These are phyloP conservation scores for Borealophlyctis nickersoniae DNA, from an alignment of 192 early-diverging fungal species.

Conservation along the genomic window DNA sequence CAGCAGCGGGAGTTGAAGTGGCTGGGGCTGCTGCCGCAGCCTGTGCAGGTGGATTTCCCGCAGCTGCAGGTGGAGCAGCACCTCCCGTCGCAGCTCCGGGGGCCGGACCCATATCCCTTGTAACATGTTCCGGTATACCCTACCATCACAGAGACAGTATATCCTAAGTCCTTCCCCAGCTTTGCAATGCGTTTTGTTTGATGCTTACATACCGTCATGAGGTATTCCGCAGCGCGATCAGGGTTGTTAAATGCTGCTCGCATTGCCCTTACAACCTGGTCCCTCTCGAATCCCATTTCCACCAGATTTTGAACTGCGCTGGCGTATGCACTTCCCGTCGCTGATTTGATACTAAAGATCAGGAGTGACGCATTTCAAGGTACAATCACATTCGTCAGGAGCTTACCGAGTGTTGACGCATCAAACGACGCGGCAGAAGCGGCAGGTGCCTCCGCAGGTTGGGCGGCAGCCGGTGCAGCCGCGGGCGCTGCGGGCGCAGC, in stretches of 20 bases:
- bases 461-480: constrained; percentile 23
- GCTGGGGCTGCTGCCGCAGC: constrained; percentile 33
- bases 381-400: background rate
- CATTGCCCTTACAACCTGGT: constrained; percentile 85
- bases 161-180: background rate
- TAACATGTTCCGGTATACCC: constrained; percentile 76
- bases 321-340: constrained; percentile 76
- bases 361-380: constrained; percentile 7
- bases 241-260: constrained; percentile 97
- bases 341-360: constrained; percentile 32
- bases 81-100: constrained; percentile 34
- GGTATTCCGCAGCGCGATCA: constrained; percentile 93
- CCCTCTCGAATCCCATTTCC: constrained; percentile 92
- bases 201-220: constrained; percentile 68
- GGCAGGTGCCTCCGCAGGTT: constrained; percentile 36
- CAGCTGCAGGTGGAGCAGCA: constrained; percentile 16
- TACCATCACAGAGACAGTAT: no score
- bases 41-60: constrained; percentile 15
- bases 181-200: background rate
- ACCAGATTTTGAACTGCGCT: constrained; percentile 83
- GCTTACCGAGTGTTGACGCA: constrained; percentile 42
- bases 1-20: constrained; percentile 13
- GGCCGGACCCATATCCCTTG: constrained; percentile 46
- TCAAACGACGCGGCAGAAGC: constrained; percentile 43
- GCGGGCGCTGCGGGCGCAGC: constrained; percentile 44